A percentile compares a stretch with the other conserved stretches of the same genome.
These are phyloP conservation scores for Aquilaria agallochum DNA, from an alignment of 441 rosid species.

Conservation along the genomic window DNA sequence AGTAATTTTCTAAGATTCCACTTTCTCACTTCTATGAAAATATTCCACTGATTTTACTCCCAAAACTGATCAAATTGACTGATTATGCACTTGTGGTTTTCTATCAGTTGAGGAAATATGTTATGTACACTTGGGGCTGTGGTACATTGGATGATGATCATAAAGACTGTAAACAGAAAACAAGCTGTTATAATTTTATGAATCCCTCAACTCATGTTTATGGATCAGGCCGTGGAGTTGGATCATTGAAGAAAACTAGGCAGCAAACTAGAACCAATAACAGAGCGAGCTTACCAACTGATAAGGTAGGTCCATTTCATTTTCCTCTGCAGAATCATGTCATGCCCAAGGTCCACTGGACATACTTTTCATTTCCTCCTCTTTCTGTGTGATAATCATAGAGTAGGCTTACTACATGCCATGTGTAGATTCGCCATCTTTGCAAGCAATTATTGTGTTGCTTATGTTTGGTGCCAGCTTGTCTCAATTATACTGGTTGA, in stretches of 20 bases:
- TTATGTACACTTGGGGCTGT: constrained; percentile 79
- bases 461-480: no score
- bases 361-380: no score
- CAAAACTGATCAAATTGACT: neutral
- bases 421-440: no score
- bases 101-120: constrained; percentile 86
- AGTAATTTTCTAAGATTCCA: constrained; percentile 37
- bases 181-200: constrained; percentile 32
- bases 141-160: constrained; percentile 40
- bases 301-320: constrained; percentile 42
- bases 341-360: no score
- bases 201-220: constrained; percentile 33
- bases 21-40: no score
- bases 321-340: neutral
- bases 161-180: constrained; percentile 17
- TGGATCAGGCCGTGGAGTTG: constrained; percentile 27
- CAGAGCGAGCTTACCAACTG: constrained; percentile 37
- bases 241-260: constrained; percentile 31
- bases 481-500: no score
- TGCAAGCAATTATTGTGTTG: no score
- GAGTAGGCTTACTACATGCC: no score
- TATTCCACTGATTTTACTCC: no score
- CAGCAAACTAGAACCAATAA: constrained; percentile 23
- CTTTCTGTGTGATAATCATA: no score
- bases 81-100: constrained; percentile 13